These are phyloP conservation scores for Vanilla planifolia DNA, from an alignment of 106 monocot genomes.

Conservation along the genomic window DNA sequence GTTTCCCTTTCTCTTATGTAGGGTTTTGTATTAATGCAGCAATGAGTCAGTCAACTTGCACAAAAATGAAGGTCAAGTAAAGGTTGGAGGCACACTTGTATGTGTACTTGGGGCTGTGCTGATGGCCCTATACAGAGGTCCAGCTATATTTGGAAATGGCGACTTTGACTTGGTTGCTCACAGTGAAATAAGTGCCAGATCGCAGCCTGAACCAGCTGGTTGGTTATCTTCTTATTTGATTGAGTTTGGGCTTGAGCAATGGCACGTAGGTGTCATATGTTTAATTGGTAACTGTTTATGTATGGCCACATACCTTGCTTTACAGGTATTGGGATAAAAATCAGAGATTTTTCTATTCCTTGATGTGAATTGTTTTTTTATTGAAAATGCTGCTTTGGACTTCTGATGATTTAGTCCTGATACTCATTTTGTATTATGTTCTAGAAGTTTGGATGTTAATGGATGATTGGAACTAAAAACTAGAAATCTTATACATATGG, in stretches of 20 bases:
- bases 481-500: no score
- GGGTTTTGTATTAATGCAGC: constrained; percentile 26
- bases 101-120: constrained; percentile 71
- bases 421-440: no score
- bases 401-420: no score
- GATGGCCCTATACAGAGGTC: constrained; percentile 78
- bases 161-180: constrained; percentile 24
- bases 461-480: no score
- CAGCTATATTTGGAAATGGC: constrained; percentile 47
- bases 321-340: constrained; percentile 50
- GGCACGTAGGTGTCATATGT: constrained; percentile 79
- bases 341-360: neutral
- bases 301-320: constrained; percentile 80
- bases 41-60: constrained; percentile 61
- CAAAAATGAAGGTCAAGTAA: constrained; percentile 48
- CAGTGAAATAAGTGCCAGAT: constrained; percentile 43
- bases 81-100: constrained; percentile 65
- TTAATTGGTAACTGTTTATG: constrained; percentile 85
- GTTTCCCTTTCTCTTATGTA: constrained; percentile 2
- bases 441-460: no score
- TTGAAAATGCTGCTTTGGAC: no score
- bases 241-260: constrained; percentile 42
- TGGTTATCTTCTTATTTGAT: constrained; percentile 25
- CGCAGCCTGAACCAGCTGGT: constrained; percentile 58
- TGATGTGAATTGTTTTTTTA: constrained; percentile 6